Percentiles rank a stretch among this genome's conserved stretches.
These are phyloP conservation scores for Pterocarpus santalinus DNA, from an alignment of 306 rosid species.

Conservation along the genomic window DNA sequence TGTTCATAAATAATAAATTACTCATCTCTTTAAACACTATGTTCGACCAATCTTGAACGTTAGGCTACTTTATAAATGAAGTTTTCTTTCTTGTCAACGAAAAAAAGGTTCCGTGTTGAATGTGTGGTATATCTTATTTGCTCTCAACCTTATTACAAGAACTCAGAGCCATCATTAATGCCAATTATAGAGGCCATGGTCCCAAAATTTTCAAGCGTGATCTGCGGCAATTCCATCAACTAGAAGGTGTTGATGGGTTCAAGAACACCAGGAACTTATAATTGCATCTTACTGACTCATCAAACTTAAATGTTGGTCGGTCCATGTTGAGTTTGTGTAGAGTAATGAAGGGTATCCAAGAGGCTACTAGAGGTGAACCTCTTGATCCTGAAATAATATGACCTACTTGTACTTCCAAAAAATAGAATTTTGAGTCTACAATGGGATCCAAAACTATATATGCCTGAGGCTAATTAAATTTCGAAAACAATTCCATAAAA, in stretches of 20 bases:
- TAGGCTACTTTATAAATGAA: no score
- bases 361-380: not conserved
- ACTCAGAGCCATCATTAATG: constrained; percentile 35
- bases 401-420: not conserved
- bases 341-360: not conserved
- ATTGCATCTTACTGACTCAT: constrained; percentile 39
- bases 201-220: constrained; percentile 35
- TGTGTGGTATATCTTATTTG: not conserved
- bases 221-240: constrained; percentile 3
- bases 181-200: not conserved
- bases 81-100: not conserved
- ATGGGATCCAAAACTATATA: constrained; percentile 35
- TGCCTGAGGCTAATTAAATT: not conserved
- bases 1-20: not conserved
- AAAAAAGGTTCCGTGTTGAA: not conserved
- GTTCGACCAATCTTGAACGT: not conserved
- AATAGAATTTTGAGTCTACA: constrained; percentile 7
- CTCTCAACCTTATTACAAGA: not conserved
- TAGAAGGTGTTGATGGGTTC: constrained; percentile 38
- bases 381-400: constrained; percentile 6
- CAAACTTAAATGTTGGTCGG: constrained; percentile 31
- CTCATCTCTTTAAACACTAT: constrained; percentile 2
- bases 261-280: constrained; percentile 27
- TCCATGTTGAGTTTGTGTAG: constrained; percentile 22
- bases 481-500: not conserved